phyloP scores from a whole-genome alignment of 345 rosid genomes.

The Arabis hirsuta region DNA sequence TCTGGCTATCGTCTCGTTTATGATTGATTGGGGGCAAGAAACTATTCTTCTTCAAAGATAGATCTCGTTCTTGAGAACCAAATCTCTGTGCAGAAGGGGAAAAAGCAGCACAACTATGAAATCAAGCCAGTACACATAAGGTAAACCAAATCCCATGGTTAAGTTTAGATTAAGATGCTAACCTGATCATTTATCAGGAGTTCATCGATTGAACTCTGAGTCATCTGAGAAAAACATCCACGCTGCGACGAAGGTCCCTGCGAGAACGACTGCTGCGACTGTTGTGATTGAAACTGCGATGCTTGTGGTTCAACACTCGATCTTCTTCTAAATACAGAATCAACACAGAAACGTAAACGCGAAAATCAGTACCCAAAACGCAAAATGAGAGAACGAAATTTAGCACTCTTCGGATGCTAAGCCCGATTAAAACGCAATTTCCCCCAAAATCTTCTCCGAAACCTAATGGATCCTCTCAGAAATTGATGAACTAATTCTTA shows the following conservation, averaged over 20 bases:
- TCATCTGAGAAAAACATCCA: conserved; percentile 77
- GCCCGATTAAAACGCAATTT: neutral
- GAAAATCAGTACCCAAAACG: conserved; percentile 9
- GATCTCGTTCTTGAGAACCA: conserved; percentile 72
- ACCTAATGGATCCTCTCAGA: conserved; percentile 24
- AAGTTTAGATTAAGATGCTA: neutral
- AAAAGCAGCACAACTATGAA: conserved; percentile 22
- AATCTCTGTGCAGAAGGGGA: conserved; percentile 58
- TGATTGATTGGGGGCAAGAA: conserved; percentile 55
- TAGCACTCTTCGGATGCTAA: neutral
- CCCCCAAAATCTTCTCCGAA: conserved; percentile 6
- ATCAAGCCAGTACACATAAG: conserved; percentile 4
- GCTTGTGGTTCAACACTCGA: conserved; percentile 56
- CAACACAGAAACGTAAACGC: neutral
- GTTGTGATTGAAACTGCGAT: conserved; percentile 69
- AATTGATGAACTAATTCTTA: neutral
- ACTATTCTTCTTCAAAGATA: conserved; percentile 54
- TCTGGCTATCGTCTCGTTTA: conserved; percentile 66
- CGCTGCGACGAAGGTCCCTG: conserved; percentile 89
- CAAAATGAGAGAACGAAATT: neutral
- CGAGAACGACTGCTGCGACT: conserved; percentile 82
- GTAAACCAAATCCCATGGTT: neutral
- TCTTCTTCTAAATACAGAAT: conserved; percentile 54
- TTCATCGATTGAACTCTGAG: conserved; percentile 76
- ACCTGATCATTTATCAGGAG: conserved; percentile 66